Conservation (phyloP, 345 rosid genomes). For the Eucalyptus curtisii region DNA sequence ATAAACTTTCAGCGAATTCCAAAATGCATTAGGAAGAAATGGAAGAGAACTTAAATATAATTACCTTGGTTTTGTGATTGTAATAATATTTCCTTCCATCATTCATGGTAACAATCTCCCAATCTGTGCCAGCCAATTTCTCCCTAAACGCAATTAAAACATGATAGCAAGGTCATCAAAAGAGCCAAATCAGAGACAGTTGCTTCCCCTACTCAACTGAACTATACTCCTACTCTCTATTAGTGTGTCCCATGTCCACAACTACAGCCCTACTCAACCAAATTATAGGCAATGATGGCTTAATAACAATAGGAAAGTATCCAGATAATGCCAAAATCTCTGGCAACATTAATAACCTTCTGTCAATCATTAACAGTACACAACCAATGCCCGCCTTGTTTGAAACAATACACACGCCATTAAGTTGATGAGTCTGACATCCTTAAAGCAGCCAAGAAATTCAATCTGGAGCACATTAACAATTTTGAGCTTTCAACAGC, state of each 20-base stretch:
- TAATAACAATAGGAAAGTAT: neutral
- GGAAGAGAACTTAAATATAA: neutral
- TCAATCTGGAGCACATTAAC: neutral
- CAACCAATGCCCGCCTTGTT: neutral
- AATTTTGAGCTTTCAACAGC: neutral
- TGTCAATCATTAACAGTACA: neutral
- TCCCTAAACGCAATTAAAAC: conserved; percentile 37
- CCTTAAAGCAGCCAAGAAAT: neutral
- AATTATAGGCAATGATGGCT: neutral
- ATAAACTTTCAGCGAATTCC: neutral
- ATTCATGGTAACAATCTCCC: conserved; percentile 78
- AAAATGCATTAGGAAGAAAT: neutral
- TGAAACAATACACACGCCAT: neutral
- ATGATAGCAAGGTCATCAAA: neutral
- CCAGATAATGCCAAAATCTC: neutral
- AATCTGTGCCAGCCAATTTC: conserved; percentile 69
- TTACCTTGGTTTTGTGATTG: conserved; percentile 82
- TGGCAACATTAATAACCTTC: neutral
- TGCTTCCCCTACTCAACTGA: neutral
- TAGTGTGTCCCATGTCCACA: neutral
- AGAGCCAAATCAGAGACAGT: neutral
- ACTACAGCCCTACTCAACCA: neutral
- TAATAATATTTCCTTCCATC: conserved; percentile 92
- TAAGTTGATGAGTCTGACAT: neutral
- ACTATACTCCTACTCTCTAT: neutral